Evolutionary conservation across 2,329 filamentous ascomycete genomes (phyloP).

Genomic region (Mollisia scopiformis): DNA sequence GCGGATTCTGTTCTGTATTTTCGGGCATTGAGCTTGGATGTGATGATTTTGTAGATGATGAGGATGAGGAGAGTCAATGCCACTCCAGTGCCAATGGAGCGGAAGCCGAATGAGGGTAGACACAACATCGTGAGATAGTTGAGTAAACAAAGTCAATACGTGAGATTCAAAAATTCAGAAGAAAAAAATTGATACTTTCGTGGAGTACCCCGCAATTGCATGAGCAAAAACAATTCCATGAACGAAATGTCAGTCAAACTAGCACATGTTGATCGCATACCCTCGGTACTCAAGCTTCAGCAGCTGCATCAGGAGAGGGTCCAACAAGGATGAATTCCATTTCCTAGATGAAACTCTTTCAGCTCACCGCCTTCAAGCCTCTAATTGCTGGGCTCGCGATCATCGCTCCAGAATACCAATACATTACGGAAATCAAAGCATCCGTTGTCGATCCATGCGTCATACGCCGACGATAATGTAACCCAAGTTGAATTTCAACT

Average conservation of each 20-base stretch:
- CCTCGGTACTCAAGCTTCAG: not conserved
- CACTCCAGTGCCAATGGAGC: not conserved
- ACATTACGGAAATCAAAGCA: not conserved
- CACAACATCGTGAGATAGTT: not conserved
- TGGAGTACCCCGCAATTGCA: not conserved
- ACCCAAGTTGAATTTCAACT: not conserved
- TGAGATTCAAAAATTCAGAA: too few relatives aligned
- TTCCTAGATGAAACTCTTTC: not conserved
- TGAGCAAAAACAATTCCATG: not conserved
- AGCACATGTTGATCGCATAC: not conserved
- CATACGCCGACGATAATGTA: not conserved
- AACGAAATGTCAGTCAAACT: not conserved
- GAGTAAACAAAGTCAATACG: not conserved
- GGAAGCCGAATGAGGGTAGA: not conserved
- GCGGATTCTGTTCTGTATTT: constrained; percentile 35
- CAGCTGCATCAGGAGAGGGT: too few relatives aligned
- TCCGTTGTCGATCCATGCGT: not conserved
- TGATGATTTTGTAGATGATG: constrained; percentile 30
- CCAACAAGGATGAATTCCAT: not conserved
- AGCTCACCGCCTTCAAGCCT: not conserved
- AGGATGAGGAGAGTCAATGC: constrained; percentile 15
- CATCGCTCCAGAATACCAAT: not conserved
- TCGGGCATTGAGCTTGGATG: constrained; percentile 30
- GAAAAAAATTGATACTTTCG: too few relatives aligned
- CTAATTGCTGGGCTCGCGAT: not conserved